These are phyloP conservation scores for Coriaria nepalensis DNA, from an alignment of 306 rosid genomes.

Conservation along the genomic window DNA sequence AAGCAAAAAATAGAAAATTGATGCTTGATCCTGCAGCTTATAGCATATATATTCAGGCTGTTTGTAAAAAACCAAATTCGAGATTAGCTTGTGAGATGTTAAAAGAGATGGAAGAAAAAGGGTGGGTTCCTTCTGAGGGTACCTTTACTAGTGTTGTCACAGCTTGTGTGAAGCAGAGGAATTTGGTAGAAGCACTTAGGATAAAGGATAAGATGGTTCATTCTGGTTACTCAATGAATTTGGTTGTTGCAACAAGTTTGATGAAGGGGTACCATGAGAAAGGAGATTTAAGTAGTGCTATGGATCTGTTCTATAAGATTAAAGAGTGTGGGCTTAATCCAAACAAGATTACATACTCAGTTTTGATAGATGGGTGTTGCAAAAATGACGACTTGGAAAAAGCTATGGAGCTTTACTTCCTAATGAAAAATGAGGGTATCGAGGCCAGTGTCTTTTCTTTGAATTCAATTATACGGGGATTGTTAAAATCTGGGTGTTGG, in stretches of 20 bases:
- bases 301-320: slow-evolving; percentile 34
- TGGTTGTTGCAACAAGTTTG: slow-evolving; percentile 40
- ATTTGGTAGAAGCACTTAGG: slow-evolving; percentile 41
- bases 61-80: slow-evolving; percentile 28
- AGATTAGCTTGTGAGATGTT: slow-evolving; percentile 29
- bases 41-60: slow-evolving; percentile 33
- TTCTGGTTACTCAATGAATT: slow-evolving; percentile 31
- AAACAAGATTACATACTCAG: slow-evolving; percentile 29
- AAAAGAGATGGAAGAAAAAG: slow-evolving; percentile 47
- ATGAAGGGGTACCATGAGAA: slow-evolving; percentile 44
- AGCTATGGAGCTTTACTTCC: slow-evolving; percentile 42
- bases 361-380: slow-evolving; percentile 43
- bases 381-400: slow-evolving; percentile 45
- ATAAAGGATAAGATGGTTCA: slow-evolving; percentile 60
- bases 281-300: slow-evolving; percentile 42
- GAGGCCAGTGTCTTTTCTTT: slow-evolving; percentile 28
- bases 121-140: slow-evolving; percentile 44
- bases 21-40: slow-evolving; percentile 40
- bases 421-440: slow-evolving; percentile 42
- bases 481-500: slow-evolving; percentile 22
- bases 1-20: slow-evolving; percentile 32
- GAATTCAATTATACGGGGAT: slow-evolving; percentile 35
- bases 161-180: slow-evolving; percentile 55
- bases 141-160: slow-evolving; percentile 31
- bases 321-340: slow-evolving; percentile 35